phyloP scores from a whole-genome alignment of 2,329 filamentous ascomycete genomes.

The Talaromyces piceae region DNA sequence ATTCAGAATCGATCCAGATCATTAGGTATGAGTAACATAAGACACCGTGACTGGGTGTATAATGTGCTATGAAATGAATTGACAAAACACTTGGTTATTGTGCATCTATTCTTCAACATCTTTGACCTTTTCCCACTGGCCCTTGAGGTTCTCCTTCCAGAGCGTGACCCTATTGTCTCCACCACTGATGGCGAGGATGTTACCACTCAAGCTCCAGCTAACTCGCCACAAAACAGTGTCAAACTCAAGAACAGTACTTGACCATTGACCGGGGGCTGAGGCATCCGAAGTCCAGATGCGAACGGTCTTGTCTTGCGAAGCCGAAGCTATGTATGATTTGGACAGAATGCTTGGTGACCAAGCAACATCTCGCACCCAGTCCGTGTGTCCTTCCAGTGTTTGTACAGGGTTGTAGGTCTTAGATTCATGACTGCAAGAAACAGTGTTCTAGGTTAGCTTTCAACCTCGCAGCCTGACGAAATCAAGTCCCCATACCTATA shows the following conservation, averaged over 20 bases:
- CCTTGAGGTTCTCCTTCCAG: slow-evolving; percentile 97
- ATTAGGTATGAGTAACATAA: background rate
- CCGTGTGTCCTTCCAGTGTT: slow-evolving; percentile 70
- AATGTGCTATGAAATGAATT: background rate
- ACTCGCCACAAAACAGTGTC: slow-evolving; percentile 90
- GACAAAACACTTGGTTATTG: slow-evolving; percentile 1
- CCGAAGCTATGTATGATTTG: slow-evolving; percentile 93
- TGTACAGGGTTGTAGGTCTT: slow-evolving; percentile 46
- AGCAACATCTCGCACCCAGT: slow-evolving; percentile 96
- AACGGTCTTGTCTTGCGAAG: slow-evolving; percentile 93
- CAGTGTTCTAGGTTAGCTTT: slow-evolving; percentile 4
- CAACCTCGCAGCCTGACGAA: background rate
- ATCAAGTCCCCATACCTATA: slow-evolving; percentile 50
- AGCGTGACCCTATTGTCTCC: slow-evolving; percentile 94
- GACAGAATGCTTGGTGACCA: slow-evolving; percentile 94
- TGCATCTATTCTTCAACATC: slow-evolving; percentile 71
- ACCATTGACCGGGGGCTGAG: slow-evolving; percentile 65
- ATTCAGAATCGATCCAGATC: background rate
- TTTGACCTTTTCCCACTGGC: slow-evolving; percentile 96
- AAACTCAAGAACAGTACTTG: slow-evolving; percentile 75
- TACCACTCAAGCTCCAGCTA: slow-evolving; percentile 95
- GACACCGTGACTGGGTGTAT: background rate
- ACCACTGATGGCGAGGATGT: slow-evolving; percentile 87
- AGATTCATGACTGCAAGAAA: slow-evolving; percentile 37
- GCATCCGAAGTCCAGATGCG: slow-evolving; percentile 87